phyloP scores from a whole-genome alignment of 106 monocot species.

The Dioscorea alata region DNA sequence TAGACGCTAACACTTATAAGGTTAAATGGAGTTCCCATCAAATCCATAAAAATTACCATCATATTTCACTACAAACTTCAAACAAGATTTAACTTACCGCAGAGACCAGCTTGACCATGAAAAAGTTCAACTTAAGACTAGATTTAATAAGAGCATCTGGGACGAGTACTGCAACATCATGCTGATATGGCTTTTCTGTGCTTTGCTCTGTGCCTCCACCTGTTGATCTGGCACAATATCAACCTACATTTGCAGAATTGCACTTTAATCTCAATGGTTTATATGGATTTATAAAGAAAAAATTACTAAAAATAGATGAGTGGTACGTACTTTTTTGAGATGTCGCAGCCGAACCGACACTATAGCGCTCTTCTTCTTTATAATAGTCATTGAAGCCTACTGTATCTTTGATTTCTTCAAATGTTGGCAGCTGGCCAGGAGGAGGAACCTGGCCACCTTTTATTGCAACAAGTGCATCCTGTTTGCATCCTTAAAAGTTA shows the following conservation, averaged over 20 bases:
- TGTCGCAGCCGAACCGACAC: conserved; percentile 15
- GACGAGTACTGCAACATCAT: conserved; percentile 70
- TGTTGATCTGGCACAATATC: conserved; percentile 9
- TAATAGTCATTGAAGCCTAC: conserved; percentile 91
- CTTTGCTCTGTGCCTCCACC: conserved; percentile 11
- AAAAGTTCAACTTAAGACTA: too few species aligned
- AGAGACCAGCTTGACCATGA: too few species aligned
- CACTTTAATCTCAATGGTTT: not conserved
- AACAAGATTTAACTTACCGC: too few species aligned
- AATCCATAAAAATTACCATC: too few species aligned
- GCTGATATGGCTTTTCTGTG: conserved; percentile 20
- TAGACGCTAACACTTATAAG: too few species aligned
- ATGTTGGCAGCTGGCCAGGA: conserved; percentile 76
- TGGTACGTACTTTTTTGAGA: conserved; percentile 27
- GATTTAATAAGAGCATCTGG: conserved; percentile 40
- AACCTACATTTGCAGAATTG: conserved; percentile 23
- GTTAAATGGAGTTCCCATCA: too few species aligned
- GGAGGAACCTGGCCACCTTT: conserved; percentile 86
- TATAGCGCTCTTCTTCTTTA: conserved; percentile 81
- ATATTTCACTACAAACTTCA: too few species aligned
- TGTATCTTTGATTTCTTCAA: conserved; percentile 85
- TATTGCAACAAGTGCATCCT: conserved; percentile 92
- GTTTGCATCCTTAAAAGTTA: not conserved
- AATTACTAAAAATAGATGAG: not conserved
- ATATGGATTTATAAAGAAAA: not conserved